Base-by-base conservation (phyloP, 169 alveolate genomes). In the Miamiensis avidus region DNA sequence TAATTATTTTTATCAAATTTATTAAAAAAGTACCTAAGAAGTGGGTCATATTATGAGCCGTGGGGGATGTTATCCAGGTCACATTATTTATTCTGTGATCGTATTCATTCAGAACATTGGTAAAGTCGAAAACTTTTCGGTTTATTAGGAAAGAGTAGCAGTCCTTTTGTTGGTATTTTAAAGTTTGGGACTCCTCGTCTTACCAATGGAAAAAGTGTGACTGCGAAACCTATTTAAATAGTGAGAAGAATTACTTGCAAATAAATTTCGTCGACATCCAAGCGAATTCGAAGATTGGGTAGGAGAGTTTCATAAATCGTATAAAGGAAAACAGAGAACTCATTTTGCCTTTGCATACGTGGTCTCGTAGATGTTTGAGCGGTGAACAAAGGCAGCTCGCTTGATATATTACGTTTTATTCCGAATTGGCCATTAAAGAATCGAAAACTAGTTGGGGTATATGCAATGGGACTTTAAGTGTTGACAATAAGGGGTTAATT, bases 401-500 rank as follows among this genome's bases (percentile, higher is more conserved):
- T 49, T 20, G 69, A 49, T 49, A 11, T 4, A 11, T 11, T 11
- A 11, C 20, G 4, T 49, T 49, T 49, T 49, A 49, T 11, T 49
- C 20, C 26, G 4, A 11, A 49, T 34, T n/a, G 64, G 64, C 29
- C 33, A 79, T 29, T 15, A 81, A 75, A 82, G 89, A 91, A 83
- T 93, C 95, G 85, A 69, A 93, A 28, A 89, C 74, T 25, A 89
- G 25, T 78, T 93, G 86, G 29, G 95, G 95, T 0, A 91, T 34
- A 82, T 16, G n/a, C n/a, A 0, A 82, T 87, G 27, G 91, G 88
- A 74, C 82, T 87, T 32, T 69, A 26, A 1, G 65, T 75, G 15
- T 65, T 69, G 87, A 65, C 26, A 81, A 72, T 32, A 81, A 32
- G 25, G 72, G 73, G 29, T 72, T 49, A 25, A 81, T 78, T 65